Base-by-base conservation (phyloP, 2,329 filamentous ascomycete species). In the Ceratocystis albifundus region DNA sequence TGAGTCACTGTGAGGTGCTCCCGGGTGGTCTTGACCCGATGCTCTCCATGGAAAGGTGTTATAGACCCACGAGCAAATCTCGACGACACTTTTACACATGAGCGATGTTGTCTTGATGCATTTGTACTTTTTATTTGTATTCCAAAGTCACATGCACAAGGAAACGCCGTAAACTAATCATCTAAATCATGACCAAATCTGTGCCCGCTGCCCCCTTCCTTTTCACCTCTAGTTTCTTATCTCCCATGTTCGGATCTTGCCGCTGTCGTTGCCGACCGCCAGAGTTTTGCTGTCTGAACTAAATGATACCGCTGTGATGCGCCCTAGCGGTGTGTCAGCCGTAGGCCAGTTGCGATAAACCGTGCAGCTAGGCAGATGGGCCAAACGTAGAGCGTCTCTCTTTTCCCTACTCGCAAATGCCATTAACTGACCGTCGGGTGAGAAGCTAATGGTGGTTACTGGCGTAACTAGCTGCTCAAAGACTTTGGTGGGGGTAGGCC, bases 271-370 rank as follows among this genome's bases (percentile, higher is more conserved):
- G 20, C 86, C 93, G 64, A 97, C 88, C 10, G 90, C 90, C 70
- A 99, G 74, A 71, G 92, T 75, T 71, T 88, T 82, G 68, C 85
- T 88, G 69, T 81, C 79, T 4, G 78, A 80, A 22, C 82, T 82
- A 73, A 90, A 88, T 2, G 88, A 86, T 68, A 91, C 83, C 0
- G 85, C 80, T 1, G 89, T 89, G 70, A 97, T 86, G 68, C 90
- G 82, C 0, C 94, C 94, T 69, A 99, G 76, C 0, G 92, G 91
- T 66, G 94, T 99, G 74, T 88, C 87, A 69, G 86, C 84, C 65
- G 93, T 99, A 28, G 94, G 94, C 94, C 94, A 99, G 76, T 99
- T 99, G 72, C 87, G 86, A 80, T 94, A 99, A 22, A 97, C 90
- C 1, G 91, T 96, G 75, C 91, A 96, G 71, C 84, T 92, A 0